Base-by-base conservation (phyloP, 75 land plant genomes). In the Azolla pinnata region DNA sequence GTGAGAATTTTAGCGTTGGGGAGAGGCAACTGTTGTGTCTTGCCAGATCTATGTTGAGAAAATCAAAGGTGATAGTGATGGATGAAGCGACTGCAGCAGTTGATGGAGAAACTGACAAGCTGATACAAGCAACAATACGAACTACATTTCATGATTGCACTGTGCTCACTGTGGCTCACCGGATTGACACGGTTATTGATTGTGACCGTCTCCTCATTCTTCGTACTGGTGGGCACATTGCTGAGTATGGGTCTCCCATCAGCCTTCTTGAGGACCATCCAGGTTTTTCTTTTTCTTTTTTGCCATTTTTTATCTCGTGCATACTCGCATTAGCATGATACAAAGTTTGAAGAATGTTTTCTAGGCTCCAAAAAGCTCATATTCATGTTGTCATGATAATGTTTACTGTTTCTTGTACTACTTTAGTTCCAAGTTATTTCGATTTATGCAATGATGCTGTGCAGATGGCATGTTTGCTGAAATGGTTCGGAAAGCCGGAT, bases 1-100 rank as follows among this genome's bases (percentile, higher is more conserved):
- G 75, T 33, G 67, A 66, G 18, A 72, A 72, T 42, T 72, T 65
- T 29, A 72, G 75, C 53, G 68, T 72, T 53, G 75, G 75, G 8
- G 61, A 72, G 30, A 60, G 75, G 18, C 75, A 72, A 18, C 63
- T 72, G 12, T 49, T 72, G 3, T 65, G 69, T 32, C 56, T 72
- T 12, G 75, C 69, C 20, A 66, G 75, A 34, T 62, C 73, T 18
- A 67, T 70, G 16, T 61, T 70, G 0, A 42, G 64, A 44, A 69
- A 67, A 54, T 70, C 73, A 26, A 49, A 54, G 4, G 58, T 70
- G 32, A 63, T 70, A 14, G 66, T 70, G 59, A 62, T 70, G 67
- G 73, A 70, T 34, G 73, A 70, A 50, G 73, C 73, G 9, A 70
- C 73, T 10, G 73, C 73, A 1, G 73, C 73, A 23, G 66, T 70